Conservation (phyloP, 2,329 filamentous ascomycete species). For the Colletotrichum spaethianum region DNA sequence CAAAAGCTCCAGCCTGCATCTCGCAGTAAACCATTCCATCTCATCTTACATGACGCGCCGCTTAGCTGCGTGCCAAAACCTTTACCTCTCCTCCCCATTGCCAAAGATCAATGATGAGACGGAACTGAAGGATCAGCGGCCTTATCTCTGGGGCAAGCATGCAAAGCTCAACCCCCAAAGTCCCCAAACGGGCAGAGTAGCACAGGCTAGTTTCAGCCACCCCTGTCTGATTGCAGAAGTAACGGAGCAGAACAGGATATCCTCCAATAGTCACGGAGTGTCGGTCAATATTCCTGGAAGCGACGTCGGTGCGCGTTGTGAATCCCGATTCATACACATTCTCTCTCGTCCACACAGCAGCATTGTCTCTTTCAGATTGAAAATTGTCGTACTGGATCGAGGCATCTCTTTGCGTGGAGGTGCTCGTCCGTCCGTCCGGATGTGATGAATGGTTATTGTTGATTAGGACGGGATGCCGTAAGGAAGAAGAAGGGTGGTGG, state of each 20-base stretch:
- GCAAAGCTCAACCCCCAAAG: neutral
- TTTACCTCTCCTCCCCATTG: constrained; percentile 2
- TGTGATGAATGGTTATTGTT: neutral
- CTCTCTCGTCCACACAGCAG: neutral
- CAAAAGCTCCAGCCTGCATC: constrained; percentile 13
- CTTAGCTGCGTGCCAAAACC: constrained; percentile 4
- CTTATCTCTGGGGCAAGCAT: constrained; percentile 22
- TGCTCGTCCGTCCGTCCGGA: neutral
- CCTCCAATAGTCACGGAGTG: constrained; percentile 11
- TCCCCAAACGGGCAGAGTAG: constrained; percentile 7
- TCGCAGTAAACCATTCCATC: neutral
- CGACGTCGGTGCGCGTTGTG: neutral
- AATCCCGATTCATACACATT: neutral
- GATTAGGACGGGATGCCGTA: neutral
- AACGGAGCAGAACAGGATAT: constrained; percentile 1
- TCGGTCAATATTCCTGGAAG: neutral
- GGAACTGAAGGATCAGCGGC: constrained; percentile 15
- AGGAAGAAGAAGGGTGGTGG: neutral
- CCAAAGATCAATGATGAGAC: neutral
- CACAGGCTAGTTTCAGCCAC: constrained; percentile 28
- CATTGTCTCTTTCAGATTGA: neutral
- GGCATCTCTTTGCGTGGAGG: neutral
- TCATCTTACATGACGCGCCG: constrained; percentile 3
- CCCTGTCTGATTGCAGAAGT: constrained; percentile 34
- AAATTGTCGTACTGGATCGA: neutral